Evolutionary conservation across 1,139 yeast species (phyloP), one percentile per base, ranked within the genome.

Genomic region (Schwanniomyces etchellsii): DNA sequence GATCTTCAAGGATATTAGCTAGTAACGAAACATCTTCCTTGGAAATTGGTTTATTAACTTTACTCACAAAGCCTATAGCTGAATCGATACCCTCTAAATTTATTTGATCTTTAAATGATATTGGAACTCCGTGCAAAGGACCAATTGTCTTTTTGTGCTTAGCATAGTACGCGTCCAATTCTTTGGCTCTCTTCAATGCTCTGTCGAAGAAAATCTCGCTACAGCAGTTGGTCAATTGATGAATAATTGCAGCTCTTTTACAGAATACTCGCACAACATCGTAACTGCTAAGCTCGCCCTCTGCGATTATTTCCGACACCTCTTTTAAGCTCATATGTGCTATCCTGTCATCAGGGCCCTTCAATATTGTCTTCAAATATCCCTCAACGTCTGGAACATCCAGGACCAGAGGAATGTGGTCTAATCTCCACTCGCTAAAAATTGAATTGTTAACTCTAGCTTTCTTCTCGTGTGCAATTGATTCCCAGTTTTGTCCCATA

Each of bases 41-140:
- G 14, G 7, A 9, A 7, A 23, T 11, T 15, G 61, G 60, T 18
- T 44, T 48, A 31, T 45, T 55, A 30, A 41, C 52, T 24, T 47
- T 53, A 28, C 50, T 62, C 5, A 68, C 58, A 35, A 55, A 69
- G 5, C 77, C 79, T 28, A 69, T 50, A 0, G 71, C 50, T 1
- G 74, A 57, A 27, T 62, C 70, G 5, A 61, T 35, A 1, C 76
- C 77, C 32, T 57, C 60, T 11, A 71, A 40, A 34, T 70, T 67
- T 32, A 70, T 51, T 38, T 70, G 74, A 38, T 74, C 79, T 39
- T 71, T 70, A 33, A 79, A 47, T 2, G 85, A 75, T 29, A 81
- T 61, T 6, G 88, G 88, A 35, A 81, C 56, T 3, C 89, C 89
- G 31, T 81, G 85, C 21, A 81, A 54, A 4, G 81, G 80, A 11